These are phyloP conservation scores for Cercophora samala DNA, from an alignment of 495 filamentous ascomycete species.

Conservation along the genomic window DNA sequence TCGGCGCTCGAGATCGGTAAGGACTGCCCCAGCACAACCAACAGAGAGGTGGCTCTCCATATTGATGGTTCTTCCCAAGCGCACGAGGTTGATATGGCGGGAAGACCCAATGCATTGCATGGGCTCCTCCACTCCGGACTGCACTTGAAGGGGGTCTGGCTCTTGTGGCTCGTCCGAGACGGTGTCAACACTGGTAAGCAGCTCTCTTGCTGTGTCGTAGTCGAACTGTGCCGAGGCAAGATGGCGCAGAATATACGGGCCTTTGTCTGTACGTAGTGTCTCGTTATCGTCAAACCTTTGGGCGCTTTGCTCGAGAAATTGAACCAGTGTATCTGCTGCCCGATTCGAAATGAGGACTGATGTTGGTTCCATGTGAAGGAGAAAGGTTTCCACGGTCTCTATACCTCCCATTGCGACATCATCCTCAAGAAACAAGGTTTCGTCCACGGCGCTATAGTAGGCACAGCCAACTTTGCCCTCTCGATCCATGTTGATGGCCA, in stretches of 20 bases:
- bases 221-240: slow-evolving; percentile 75
- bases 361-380: slow-evolving; percentile 75
- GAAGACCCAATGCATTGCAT: slow-evolving; percentile 48
- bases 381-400: slow-evolving; percentile 72
- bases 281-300: slow-evolving; percentile 38
- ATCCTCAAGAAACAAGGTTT: slow-evolving; percentile 73
- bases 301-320: slow-evolving; percentile 43
- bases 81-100: slow-evolving; percentile 64
- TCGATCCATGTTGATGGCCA: slow-evolving; percentile 76
- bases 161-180: slow-evolving; percentile 43
- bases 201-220: slow-evolving; percentile 65
- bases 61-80: slow-evolving; percentile 70
- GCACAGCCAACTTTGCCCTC: slow-evolving; percentile 76
- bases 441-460: slow-evolving; percentile 74
- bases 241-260: slow-evolving; percentile 68
- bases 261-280: slow-evolving; percentile 20
- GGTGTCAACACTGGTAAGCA: slow-evolving; percentile 57
- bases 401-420: slow-evolving; percentile 70
- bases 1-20: slow-evolving; percentile 73
- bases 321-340: slow-evolving; percentile 58
- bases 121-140: slow-evolving; percentile 48
- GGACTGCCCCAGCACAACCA: slow-evolving; percentile 81
- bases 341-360: slow-evolving; percentile 70
- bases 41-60: slow-evolving; percentile 62
- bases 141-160: slow-evolving; percentile 54